phyloP scores from a whole-genome alignment of 768 basidiomycete genomes.

The Calocybe cyanea region DNA sequence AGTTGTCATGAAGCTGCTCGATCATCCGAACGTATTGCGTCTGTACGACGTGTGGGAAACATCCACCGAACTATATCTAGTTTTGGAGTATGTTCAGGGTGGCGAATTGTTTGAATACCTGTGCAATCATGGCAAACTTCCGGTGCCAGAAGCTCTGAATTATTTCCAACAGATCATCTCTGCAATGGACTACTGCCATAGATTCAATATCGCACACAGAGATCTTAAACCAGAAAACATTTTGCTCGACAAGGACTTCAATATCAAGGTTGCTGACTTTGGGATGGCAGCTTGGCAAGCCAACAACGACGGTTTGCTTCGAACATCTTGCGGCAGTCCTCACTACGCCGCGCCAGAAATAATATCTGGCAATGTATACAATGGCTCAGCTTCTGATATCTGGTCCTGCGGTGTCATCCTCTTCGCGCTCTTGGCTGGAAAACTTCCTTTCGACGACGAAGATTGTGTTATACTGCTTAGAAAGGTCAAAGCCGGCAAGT shows the following conservation, averaged over 20 bases:
- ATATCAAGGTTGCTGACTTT: constrained; percentile 95
- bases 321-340: constrained; percentile 89
- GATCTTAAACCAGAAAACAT: constrained; percentile 96
- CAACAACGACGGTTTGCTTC: constrained; percentile 47
- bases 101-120: constrained; percentile 95
- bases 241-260: constrained; percentile 74
- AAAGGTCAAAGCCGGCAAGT: constrained; percentile 73
- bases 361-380: constrained; percentile 75
- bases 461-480: constrained; percentile 72
- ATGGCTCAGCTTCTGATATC: constrained; percentile 86
- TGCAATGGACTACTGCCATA: constrained; percentile 89
- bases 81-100: constrained; percentile 92
- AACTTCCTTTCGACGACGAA: constrained; percentile 92
- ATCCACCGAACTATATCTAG: constrained; percentile 79
- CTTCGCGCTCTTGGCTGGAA: constrained; percentile 81
- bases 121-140: constrained; percentile 71
- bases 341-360: constrained; percentile 96
- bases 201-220: constrained; percentile 91
- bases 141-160: constrained; percentile 65
- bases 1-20: constrained; percentile 95
- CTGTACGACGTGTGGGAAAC: constrained; percentile 99
- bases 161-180: constrained; percentile 94
- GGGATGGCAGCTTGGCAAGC: constrained; percentile 96
- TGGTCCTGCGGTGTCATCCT: constrained; percentile 97
- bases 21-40: constrained; percentile 92